Percentiles rank a stretch among this genome's conserved stretches.
These are phyloP conservation scores for Talaromyces marneffei DNA, from an alignment of 2,329 filamentous ascomycete genomes.

Conservation along the genomic window DNA sequence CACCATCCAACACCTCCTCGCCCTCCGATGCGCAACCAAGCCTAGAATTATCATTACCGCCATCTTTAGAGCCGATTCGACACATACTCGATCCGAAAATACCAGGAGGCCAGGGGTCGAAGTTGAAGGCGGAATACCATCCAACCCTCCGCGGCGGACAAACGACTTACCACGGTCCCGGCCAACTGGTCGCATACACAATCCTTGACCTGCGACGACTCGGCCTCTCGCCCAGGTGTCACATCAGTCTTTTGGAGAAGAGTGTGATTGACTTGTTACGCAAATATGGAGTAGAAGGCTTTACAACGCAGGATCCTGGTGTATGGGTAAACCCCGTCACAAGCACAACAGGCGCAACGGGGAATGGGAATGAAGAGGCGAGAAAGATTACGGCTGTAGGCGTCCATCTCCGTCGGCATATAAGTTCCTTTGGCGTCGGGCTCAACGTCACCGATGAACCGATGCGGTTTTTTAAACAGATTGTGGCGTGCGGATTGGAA, in stretches of 20 bases:
- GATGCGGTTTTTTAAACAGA: constrained; percentile 67
- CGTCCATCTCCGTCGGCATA: constrained; percentile 79
- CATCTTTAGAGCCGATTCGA: constrained; percentile 33
- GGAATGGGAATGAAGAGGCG: constrained; percentile 16
- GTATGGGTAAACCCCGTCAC: constrained; percentile 60
- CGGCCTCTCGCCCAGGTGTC: constrained; percentile 63
- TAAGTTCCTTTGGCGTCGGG: constrained; percentile 79
- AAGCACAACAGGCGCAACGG: background rate
- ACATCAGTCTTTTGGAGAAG: constrained; percentile 72
- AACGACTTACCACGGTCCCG: constrained; percentile 91
- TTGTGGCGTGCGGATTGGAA: constrained; percentile 83
- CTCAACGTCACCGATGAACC: constrained; percentile 48
- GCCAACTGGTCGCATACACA: constrained; percentile 88
- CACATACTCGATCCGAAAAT: constrained; percentile 21
- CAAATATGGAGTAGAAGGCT: constrained; percentile 55
- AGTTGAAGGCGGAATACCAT: constrained; percentile 52
- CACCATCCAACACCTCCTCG: constrained; percentile 33
- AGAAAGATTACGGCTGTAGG: constrained; percentile 83
- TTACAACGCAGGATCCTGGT: constrained; percentile 69
- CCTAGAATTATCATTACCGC: constrained; percentile 37
- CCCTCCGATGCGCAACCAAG: constrained; percentile 19
- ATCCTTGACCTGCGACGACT: constrained; percentile 73
- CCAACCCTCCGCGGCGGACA: constrained; percentile 78
- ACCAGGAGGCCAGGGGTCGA: background rate
- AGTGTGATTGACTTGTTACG: constrained; percentile 63